Base-by-base conservation (phyloP, 192 early-diverging fungal species). In the Coemansia sp. region DNA sequence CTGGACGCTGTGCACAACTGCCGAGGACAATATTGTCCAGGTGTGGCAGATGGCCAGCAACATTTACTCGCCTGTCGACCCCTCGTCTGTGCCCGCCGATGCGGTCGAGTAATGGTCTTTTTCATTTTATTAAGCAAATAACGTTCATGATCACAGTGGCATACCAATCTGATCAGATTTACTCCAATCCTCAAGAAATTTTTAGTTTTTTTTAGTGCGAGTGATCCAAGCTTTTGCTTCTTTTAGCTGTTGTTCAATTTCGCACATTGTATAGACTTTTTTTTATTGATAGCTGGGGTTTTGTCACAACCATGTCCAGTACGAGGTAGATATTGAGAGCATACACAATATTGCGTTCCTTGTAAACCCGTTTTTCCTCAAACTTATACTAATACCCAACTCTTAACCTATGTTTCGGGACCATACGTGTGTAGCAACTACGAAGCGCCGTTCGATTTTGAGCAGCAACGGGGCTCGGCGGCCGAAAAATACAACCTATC, bases 21-120 rank as follows among this genome's bases (percentile, higher is more conserved):
- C 95, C 8, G 95, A 99, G 68, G 95, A 99, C 69, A 98, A 98
- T 64, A 93, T 98, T 50, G 87, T 92, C 52, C 97, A 98, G 87
- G 91, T 95, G 4, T 98, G 97, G 97, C 94, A 98, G 82, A 95
- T 96, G 91, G 94, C 90, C 75, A 85, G 82, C 66, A 77, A 75
- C 63, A 87, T 83, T 46, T 83, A 82, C 46, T 65, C 71, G 22
- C 76, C 71, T 20, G 60, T 66, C 28, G 76, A 79, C 28, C 76
- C 76, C 0, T 38, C 67, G 9, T 40, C 67, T 3, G 71, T 79
- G 5, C 67, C 76, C 2, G 65, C 71, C 19, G 66, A 66, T 8
- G 57, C 63, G 1, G 71, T 79, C 19, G 76, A 79, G 34, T 79
- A 56, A 5, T 19, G 5, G 17, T 12, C 52, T 15, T 11, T 31